Base-by-base conservation (phyloP, 2,329 filamentous ascomycete genomes). In the Hypoxylon sp. region DNA sequence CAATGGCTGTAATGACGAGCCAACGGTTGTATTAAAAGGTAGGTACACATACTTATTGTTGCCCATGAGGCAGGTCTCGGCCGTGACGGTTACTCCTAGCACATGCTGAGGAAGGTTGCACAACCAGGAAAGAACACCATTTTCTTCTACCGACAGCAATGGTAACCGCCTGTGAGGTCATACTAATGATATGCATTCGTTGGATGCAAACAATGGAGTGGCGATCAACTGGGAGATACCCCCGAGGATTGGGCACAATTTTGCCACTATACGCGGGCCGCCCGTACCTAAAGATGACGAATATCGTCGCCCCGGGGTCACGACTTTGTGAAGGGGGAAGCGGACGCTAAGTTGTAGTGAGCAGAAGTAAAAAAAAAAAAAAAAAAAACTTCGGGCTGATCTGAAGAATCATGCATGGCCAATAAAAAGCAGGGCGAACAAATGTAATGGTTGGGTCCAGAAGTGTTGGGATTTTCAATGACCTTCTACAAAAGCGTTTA, bases 351-450 rank as follows among this genome's bases (percentile, higher is more conserved):
- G 65, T 67, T 11, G 65, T 37, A 68, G 24, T 35, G 69, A 63
- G 57, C 44, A 59, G 52, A 58, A 55, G 17, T 60, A 42, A 24
- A 63, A 50, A 42, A 37, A 50, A 58, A 58, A n/a, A 64, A 42
- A 24, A 63, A 50, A 42, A 37, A 50, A 58, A 58, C 56, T 35
- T 59, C 48, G 60, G 58, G 42, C 63, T 39, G 55, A 44, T 42
- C 26, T 51, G 29, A 26, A 13, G 59, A 52, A 59, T 37, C 31
- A 51, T 52, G n/a, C 24, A 48, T 19, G 50, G 56, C 70, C 70
- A 72, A 72, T 72, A 6, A 63, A 65, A 68, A 68, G 37, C 24
- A 67, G 60, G 70, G 70, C 70, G 70, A 58, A 42, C 68, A 51
- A 33, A 29, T 50, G 39, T 22, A 22, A 37, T 19, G 53, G 62